Conservation (phyloP, 768 basidiomycete genomes). For the Paxillus involutus region DNA sequence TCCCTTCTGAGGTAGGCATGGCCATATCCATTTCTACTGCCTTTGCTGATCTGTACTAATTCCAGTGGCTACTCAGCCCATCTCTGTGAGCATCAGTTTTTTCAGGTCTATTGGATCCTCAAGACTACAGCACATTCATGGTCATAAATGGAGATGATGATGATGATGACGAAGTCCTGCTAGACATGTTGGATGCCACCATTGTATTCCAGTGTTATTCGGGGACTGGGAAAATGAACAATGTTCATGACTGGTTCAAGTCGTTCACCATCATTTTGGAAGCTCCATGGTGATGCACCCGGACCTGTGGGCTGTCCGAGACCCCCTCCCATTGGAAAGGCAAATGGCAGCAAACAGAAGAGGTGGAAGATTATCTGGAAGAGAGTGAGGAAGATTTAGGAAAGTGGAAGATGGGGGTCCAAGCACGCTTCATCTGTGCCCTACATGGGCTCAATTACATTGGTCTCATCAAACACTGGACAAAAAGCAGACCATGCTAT, state of each 20-base stretch:
- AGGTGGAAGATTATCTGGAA: constrained; percentile 14
- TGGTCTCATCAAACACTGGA: constrained; percentile 77
- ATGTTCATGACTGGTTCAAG: too few species aligned
- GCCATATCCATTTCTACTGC: background rate
- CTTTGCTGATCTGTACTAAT: constrained; percentile 1
- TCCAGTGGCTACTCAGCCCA: constrained; percentile 62
- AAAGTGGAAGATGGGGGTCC: constrained; percentile 61
- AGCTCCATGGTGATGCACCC: too few species aligned
- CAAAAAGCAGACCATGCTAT: constrained; percentile 77
- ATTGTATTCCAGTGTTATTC: constrained; percentile 77
- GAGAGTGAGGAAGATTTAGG: constrained; percentile 40
- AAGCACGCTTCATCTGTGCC: constrained; percentile 79
- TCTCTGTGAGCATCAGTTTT: constrained; percentile 61
- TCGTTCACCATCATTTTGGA: too few species aligned
- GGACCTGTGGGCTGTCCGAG: too few species aligned
- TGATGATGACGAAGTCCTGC: too few species aligned
- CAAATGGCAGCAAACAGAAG: constrained; percentile 25
- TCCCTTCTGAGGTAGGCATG: constrained; percentile 61
- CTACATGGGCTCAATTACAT: constrained; percentile 81
- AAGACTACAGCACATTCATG: constrained; percentile 38
- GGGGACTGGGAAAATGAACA: constrained; percentile 80
- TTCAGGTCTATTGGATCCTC: constrained; percentile 60
- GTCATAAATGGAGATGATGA: constrained; percentile 10
- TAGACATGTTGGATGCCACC: too few species aligned
- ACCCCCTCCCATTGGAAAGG: too few species aligned